phyloP scores from a whole-genome alignment of 1,284 basidiomycete species.

The Schizophyllum commune region DNA sequence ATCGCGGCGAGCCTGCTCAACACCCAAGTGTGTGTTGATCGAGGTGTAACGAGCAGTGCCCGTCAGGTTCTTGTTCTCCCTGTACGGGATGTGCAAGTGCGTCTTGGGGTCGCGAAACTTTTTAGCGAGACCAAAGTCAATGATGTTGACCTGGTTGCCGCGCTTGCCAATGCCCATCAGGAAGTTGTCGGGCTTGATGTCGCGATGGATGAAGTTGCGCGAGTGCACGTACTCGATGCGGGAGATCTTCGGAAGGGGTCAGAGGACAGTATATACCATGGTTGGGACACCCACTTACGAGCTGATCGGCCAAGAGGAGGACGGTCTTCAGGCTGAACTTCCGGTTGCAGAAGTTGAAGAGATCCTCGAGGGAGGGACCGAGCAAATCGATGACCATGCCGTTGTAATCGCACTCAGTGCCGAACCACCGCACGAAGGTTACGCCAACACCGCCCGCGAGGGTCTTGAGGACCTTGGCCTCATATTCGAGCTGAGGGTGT shows the following conservation, averaged over 20 bases:
- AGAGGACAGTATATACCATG: background rate
- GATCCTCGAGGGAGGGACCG: slow-evolving; percentile 88
- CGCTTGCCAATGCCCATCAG: slow-evolving; percentile 89
- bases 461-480: slow-evolving; percentile 88
- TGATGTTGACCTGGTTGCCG: slow-evolving; percentile 87
- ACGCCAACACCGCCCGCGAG: slow-evolving; percentile 91
- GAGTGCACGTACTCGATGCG: slow-evolving; percentile 89
- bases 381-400: slow-evolving; percentile 96
- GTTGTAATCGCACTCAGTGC: slow-evolving; percentile 92
- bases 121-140: slow-evolving; percentile 88
- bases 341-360: slow-evolving; percentile 93
- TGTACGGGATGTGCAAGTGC: slow-evolving; percentile 89
- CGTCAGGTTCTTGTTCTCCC: slow-evolving; percentile 99
- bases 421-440: slow-evolving; percentile 93
- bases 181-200: slow-evolving; percentile 93
- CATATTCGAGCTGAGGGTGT: slow-evolving; percentile 63
- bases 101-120: slow-evolving; percentile 66
- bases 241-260: slow-evolving; percentile 34
- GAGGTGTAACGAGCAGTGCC: slow-evolving; percentile 99
- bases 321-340: slow-evolving; percentile 93
- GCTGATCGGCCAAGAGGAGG: slow-evolving; percentile 85
- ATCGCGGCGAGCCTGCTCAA: slow-evolving; percentile 94
- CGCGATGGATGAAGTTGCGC: slow-evolving; percentile 88
- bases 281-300: slow-evolving; percentile 44
- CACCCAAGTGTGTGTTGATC: slow-evolving; percentile 98